Percentiles rank a stretch among this genome's conserved stretches.
Conservation (phyloP, 345 rosid genomes). For the Odontarrhena argentea region DNA sequence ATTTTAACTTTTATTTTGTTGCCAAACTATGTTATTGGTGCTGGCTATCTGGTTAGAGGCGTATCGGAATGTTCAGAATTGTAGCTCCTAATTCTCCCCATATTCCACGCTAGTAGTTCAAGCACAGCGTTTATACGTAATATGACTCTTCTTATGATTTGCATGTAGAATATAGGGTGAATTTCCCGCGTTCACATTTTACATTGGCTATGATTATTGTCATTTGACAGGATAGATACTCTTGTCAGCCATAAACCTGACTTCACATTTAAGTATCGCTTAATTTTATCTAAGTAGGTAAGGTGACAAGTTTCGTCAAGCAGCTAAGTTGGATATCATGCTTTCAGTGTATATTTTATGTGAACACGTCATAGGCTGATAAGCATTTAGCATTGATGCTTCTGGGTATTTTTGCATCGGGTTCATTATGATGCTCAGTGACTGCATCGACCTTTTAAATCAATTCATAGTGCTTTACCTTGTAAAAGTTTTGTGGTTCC, state of each 20-base stretch:
- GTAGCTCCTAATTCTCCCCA: not conserved
- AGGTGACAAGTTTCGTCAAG: slow-evolving; percentile 12
- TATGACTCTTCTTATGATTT: not conserved
- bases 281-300: not conserved
- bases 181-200: not conserved
- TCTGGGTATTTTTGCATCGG: not conserved
- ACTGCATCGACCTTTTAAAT: slow-evolving; percentile 8
- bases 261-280: not conserved
- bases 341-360: slow-evolving; percentile 6
- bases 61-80: slow-evolving; percentile 4
- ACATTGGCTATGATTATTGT: not conserved
- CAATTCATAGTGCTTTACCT: slow-evolving; percentile 16
- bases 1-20: not conserved
- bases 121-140: not conserved
- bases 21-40: not conserved
- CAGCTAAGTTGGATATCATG: slow-evolving; percentile 4
- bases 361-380: not conserved
- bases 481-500: not conserved
- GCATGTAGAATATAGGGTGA: slow-evolving; percentile 4
- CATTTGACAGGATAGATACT: slow-evolving; percentile 1
- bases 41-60: slow-evolving; percentile 10
- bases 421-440: slow-evolving; percentile 3
- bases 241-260: slow-evolving; percentile 13
- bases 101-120: not conserved
- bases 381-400: slow-evolving; percentile 6